Evolutionary conservation across 2,329 filamentous ascomycete species (phyloP).

Genomic region (Nothomitra cinnamomea): DNA sequence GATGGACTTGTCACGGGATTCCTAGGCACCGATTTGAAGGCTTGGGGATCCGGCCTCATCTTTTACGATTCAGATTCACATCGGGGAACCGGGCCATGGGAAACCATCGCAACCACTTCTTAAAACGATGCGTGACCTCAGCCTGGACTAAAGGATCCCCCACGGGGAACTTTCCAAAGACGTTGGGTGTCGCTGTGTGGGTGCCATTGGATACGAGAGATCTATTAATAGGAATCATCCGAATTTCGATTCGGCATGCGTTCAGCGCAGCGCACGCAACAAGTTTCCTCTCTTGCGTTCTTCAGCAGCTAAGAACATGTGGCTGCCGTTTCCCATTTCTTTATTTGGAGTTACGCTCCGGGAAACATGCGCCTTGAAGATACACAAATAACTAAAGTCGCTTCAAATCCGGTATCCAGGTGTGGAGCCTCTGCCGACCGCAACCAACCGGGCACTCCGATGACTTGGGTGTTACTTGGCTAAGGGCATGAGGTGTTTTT

Average conservation of each 20-base stretch:
- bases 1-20: no score
- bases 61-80: no score
- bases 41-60: no score
- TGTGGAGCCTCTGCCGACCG: neutral
- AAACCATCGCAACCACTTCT: neutral
- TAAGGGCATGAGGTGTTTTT: no score
- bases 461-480: no score
- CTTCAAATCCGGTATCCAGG: neutral
- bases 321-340: neutral
- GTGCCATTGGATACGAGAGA: neutral
- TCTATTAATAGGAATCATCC: neutral
- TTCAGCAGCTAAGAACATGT: neutral
- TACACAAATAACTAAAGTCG: neutral
- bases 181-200: neutral
- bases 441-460: no score
- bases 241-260: neutral
- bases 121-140: neutral
- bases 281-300: neutral
- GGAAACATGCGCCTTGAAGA: neutral
- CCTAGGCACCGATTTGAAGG: no score
- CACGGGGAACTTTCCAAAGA: neutral
- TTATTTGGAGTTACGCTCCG: neutral
- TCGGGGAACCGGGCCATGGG: no score
- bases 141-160: neutral
- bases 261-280: neutral